These are phyloP conservation scores for Terana coerulea DNA, from an alignment of 768 basidiomycete species.

Conservation along the genomic window DNA sequence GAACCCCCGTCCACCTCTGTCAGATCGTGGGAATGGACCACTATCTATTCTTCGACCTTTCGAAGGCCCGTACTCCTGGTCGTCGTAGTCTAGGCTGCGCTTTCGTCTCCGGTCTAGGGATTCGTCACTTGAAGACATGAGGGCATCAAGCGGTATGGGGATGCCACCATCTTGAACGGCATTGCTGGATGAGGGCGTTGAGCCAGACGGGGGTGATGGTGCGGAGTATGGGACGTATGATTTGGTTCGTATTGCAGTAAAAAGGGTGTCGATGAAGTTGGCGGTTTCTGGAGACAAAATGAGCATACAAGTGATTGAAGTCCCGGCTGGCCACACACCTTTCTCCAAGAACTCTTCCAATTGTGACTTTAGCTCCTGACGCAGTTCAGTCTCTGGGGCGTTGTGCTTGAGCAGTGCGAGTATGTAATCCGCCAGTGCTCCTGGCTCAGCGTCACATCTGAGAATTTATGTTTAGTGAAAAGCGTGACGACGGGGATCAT, in stretches of 20 bases:
- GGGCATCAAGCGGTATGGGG: conserved; percentile 71
- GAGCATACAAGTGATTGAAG: conserved; percentile 13
- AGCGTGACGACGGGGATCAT: neutral
- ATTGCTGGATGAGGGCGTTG: conserved; percentile 33
- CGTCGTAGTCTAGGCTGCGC: conserved; percentile 60
- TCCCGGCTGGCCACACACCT: conserved; percentile 43
- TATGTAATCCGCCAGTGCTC: conserved; percentile 90
- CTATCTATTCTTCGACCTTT: conserved; percentile 74
- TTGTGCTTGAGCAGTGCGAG: conserved; percentile 91
- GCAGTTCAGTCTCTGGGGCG: conserved; percentile 77
- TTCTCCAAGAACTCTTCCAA: conserved; percentile 93
- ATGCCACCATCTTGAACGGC: conserved; percentile 57
- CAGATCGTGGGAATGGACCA: conserved; percentile 63
- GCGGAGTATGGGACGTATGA: conserved; percentile 77
- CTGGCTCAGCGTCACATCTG: conserved; percentile 96
- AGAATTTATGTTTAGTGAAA: conserved; percentile 11
- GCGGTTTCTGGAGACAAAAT: conserved; percentile 47
- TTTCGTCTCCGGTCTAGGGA: conserved; percentile 60
- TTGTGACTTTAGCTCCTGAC: conserved; percentile 70
- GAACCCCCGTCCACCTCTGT: conserved; percentile 37
- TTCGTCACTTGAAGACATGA: conserved; percentile 42
- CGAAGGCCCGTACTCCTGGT: conserved; percentile 53
- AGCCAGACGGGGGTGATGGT: conserved; percentile 36
- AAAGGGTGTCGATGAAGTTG: conserved; percentile 81
- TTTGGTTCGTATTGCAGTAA: conserved; percentile 79